phyloP scores from a whole-genome alignment of 148 eudicot genomes.

The Fagopyrum tataricum region DNA sequence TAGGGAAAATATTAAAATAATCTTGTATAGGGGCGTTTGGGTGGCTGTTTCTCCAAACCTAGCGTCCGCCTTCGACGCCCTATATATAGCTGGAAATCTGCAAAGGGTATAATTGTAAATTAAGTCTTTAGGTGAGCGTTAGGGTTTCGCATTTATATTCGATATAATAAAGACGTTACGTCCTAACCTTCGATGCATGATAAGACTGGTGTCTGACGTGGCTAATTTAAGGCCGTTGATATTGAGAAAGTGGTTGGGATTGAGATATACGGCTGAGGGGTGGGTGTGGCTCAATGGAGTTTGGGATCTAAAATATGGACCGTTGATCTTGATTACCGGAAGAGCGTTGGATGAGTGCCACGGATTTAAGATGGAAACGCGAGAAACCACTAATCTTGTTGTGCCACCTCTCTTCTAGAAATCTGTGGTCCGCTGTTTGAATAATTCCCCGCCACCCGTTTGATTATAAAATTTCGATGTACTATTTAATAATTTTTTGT shows the following conservation, averaged over 20 bases:
- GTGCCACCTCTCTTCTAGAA: neutral
- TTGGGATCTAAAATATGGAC: no score
- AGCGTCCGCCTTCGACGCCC: neutral
- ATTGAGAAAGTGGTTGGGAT: neutral
- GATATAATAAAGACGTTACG: no score
- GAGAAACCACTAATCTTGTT: neutral
- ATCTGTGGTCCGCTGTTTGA: neutral
- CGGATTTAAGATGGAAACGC: neutral
- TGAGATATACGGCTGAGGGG: no score
- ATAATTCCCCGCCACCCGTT: neutral
- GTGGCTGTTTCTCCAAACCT: slow-evolving; percentile 3
- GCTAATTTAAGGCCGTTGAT: neutral
- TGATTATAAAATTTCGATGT: no score
- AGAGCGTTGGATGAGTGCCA: neutral
- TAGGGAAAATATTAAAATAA: neutral
- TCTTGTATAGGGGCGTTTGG: neutral
- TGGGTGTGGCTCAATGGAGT: no score
- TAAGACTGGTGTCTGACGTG: neutral
- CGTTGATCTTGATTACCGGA: no score
- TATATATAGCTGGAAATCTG: neutral
- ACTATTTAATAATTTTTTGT: no score
- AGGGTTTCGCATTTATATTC: no score
- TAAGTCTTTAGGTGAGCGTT: no score
- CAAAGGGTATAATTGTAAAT: neutral
- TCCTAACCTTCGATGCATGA: no score